These are phyloP conservation scores for Talaromyces atroroseus DNA, from an alignment of 2,329 filamentous ascomycete genomes.

Conservation along the genomic window DNA sequence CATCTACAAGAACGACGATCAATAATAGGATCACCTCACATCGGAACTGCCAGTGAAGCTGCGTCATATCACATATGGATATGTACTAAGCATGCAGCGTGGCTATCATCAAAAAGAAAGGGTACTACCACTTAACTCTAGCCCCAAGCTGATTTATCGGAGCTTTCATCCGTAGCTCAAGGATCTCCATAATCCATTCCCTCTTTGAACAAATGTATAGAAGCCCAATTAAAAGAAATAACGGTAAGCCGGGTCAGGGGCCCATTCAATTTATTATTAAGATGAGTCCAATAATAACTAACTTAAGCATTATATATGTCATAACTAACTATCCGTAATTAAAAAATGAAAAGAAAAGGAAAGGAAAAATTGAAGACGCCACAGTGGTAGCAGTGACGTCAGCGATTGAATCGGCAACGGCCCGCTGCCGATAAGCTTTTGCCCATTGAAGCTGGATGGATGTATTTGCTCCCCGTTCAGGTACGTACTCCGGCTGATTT, in stretches of 20 bases:
- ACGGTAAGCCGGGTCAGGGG: no score
- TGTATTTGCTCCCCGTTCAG: background rate
- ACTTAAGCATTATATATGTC: no score
- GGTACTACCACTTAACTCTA: background rate
- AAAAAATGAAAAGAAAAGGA: no score
- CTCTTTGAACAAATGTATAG: background rate
- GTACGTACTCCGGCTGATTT: background rate
- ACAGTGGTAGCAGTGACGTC: background rate
- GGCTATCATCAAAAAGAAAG: background rate
- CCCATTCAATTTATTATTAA: no score
- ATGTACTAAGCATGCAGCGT: background rate
- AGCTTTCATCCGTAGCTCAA: background rate
- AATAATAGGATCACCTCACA: no score
- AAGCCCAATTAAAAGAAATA: background rate
- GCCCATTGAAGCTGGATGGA: background rate
- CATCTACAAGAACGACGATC: background rate
- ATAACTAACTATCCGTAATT: no score
- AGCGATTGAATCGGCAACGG: background rate
- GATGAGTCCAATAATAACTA: no score
- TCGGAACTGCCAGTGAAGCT: background rate
- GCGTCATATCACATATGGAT: background rate
- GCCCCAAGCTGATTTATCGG: background rate
- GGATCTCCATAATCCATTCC: background rate
- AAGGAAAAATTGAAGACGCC: no score
- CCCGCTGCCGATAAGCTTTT: background rate